Evolutionary conservation across 2,329 filamentous ascomycete genomes (phyloP), one percentile per base, ranked within the genome.

Genomic region (Trichoderma atroviride): DNA sequence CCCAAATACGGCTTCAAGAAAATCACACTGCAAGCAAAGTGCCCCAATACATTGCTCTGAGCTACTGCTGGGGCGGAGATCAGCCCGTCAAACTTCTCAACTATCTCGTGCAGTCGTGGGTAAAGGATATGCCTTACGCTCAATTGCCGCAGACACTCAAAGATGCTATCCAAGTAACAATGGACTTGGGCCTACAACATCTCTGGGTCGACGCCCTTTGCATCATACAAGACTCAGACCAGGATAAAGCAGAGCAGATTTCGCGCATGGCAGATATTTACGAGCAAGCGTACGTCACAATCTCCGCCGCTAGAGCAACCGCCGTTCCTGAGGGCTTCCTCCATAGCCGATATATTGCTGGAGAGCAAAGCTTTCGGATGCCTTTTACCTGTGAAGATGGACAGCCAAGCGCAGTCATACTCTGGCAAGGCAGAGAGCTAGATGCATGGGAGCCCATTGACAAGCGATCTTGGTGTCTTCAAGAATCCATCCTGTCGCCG

Each of bases 221-320:
- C 29, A 67, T 67, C 63, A 67, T 67, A 7, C 63, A 67, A 14
- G 55, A 67, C 37, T 67, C 63, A 11, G 40, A 67, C 10, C 37
- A 37, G 9, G 63, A 67, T 33, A 67, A 67, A n/a, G 63, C 63
- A 5, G 55, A 58, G 29, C 53, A 67, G 10, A 67, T 67, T 37
- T 58, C 53, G 6, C 55, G 55, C 16, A 67, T 67, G 53, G 53
- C 53, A 22, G 53, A 58, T 13, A 67, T 59, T 4, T 67, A 58
- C 4, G 53, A 59, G 40, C 55, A 59, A 19, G 55, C 63, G 5
- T 29, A 67, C 43, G 40, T 67, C 16, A 67, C 63, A 0, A 59
- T 67, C 22, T 56, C 55, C 4, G 63, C 63, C 4, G 63, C 63
- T 1, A 31, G 63, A 16, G 63, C 63, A 3, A 43, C 29, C 0